Percentiles rank a stretch among this genome's conserved stretches.
phyloP scores from a whole-genome alignment of 495 filamentous ascomycete genomes.

The Niebla homalea region DNA sequence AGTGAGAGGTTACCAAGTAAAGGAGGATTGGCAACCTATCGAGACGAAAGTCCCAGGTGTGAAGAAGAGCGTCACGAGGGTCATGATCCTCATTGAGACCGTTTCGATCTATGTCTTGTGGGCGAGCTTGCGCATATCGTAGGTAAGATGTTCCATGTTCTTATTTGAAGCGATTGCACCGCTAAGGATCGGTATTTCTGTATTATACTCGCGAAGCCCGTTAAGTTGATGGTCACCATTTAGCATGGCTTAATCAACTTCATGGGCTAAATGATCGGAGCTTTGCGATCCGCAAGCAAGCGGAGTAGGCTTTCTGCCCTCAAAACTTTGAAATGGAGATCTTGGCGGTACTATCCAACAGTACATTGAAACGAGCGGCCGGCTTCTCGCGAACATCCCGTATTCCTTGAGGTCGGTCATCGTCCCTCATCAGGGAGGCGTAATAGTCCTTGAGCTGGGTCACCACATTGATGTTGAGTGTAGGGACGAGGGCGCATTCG shows the following conservation, averaged over 20 bases:
- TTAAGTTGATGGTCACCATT: slow-evolving; percentile 5
- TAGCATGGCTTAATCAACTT: neutral
- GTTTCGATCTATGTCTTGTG: slow-evolving; percentile 27
- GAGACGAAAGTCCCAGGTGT: slow-evolving; percentile 29
- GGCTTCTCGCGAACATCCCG: no score
- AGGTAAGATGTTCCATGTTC: slow-evolving; percentile 20
- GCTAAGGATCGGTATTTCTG: slow-evolving; percentile 13
- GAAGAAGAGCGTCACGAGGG: slow-evolving; percentile 30
- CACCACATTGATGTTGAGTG: slow-evolving; percentile 23
- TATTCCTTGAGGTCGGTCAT: no score
- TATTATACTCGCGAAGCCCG: slow-evolving; percentile 11
- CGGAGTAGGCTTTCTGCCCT: slow-evolving; percentile 5
- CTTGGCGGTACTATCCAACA: slow-evolving; percentile 1
- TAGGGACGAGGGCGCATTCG: slow-evolving; percentile 23
- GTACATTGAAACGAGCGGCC: neutral
- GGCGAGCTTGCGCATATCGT: slow-evolving; percentile 25
- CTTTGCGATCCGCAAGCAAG: slow-evolving; percentile 13
- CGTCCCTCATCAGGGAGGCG: no score
- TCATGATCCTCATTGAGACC: slow-evolving; percentile 29
- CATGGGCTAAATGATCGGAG: slow-evolving; percentile 1
- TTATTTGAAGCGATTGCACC: slow-evolving; percentile 9
- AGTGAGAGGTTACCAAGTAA: no score
- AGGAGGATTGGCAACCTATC: slow-evolving; percentile 14
- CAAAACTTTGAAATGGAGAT: slow-evolving; percentile 9
- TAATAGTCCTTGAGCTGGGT: slow-evolving; percentile 2